Conservation (phyloP, 495 filamentous ascomycete genomes). For the Rhypophila decipiens region DNA sequence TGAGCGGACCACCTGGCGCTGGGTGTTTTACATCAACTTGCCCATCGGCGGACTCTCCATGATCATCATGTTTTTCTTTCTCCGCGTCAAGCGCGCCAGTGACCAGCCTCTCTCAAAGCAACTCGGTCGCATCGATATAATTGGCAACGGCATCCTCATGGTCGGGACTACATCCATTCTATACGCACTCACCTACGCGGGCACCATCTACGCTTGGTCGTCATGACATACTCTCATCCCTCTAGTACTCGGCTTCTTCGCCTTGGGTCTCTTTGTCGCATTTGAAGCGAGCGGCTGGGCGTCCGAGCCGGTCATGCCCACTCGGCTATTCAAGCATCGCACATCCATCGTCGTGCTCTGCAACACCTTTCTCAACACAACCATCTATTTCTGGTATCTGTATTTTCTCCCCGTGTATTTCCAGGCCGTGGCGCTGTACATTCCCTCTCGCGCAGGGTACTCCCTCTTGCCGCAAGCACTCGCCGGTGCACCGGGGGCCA, state of each 20-base stretch:
- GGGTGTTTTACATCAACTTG: slow-evolving; percentile 33
- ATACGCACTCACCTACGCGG: slow-evolving; percentile 15
- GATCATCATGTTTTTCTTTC: slow-evolving; percentile 22
- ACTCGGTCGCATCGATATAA: slow-evolving; percentile 23
- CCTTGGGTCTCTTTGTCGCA: slow-evolving; percentile 18
- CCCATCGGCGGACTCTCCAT: slow-evolving; percentile 23
- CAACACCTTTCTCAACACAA: slow-evolving; percentile 21
- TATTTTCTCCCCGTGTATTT: slow-evolving; percentile 48
- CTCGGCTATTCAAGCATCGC: slow-evolving; percentile 21
- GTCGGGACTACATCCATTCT: slow-evolving; percentile 21
- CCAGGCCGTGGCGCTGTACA: slow-evolving; percentile 29
- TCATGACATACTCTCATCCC: slow-evolving; percentile 24
- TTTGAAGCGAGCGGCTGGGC: slow-evolving; percentile 13
- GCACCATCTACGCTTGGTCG: slow-evolving; percentile 21
- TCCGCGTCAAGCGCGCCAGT: slow-evolving; percentile 21
- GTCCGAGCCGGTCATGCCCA: slow-evolving; percentile 26
- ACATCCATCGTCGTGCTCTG: slow-evolving; percentile 18
- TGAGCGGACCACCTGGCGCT: slow-evolving; percentile 26
- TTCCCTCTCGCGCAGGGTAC: slow-evolving; percentile 31
- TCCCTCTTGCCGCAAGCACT: slow-evolving; percentile 30
- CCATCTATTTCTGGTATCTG: slow-evolving; percentile 26
- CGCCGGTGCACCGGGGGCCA: slow-evolving; percentile 24
- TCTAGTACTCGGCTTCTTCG: slow-evolving; percentile 16
- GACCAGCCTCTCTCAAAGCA: slow-evolving; percentile 9
- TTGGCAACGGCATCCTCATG: slow-evolving; percentile 24